A percentile compares a stretch with the other conserved stretches of the same genome.
phyloP scores from a whole-genome alignment of 495 filamentous ascomycete species.

The Penicillium coffeae region DNA sequence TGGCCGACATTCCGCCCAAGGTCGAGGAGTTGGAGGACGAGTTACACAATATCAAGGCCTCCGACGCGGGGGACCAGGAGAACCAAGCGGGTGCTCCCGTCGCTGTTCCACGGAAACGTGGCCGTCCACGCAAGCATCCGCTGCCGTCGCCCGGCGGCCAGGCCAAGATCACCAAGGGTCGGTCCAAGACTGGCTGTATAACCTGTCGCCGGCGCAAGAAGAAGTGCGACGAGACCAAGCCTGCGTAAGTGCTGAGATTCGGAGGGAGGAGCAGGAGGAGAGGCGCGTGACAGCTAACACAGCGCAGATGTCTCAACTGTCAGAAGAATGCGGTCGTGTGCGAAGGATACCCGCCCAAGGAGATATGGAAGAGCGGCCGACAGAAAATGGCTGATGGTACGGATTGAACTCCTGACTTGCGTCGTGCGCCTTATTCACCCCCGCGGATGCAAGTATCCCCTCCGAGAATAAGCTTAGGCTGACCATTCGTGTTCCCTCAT shows the following conservation, averaged over 20 bases:
- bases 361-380: conserved; percentile 80
- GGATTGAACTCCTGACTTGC: conserved; percentile 11
- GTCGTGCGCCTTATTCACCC: too few species aligned
- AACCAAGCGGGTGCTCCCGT: conserved; percentile 35
- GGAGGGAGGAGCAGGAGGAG: neutral
- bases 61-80: conserved; percentile 26
- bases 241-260: conserved; percentile 45
- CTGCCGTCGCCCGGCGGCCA: conserved; percentile 49
- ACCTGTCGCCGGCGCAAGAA: conserved; percentile 91
- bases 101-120: conserved; percentile 55
- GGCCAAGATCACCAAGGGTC: conserved; percentile 75
- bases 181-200: conserved; percentile 91
- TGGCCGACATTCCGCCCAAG: conserved; percentile 33
- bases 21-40: conserved; percentile 46
- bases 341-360: conserved; percentile 88
- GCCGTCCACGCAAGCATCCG: conserved; percentile 82
- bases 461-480: conserved; percentile 8
- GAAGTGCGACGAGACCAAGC: conserved; percentile 96
- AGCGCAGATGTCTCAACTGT: conserved; percentile 70
- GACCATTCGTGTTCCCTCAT: conserved; percentile 3
- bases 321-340: conserved; percentile 92
- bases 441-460: too few species aligned
- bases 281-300: conserved; percentile 2
- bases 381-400: conserved; percentile 73
- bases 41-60: conserved; percentile 34